Percentiles rank a stretch among this genome's conserved stretches.
Conservation (phyloP, 1,284 basidiomycete genomes). For the Cryptococcus amylolentus region DNA sequence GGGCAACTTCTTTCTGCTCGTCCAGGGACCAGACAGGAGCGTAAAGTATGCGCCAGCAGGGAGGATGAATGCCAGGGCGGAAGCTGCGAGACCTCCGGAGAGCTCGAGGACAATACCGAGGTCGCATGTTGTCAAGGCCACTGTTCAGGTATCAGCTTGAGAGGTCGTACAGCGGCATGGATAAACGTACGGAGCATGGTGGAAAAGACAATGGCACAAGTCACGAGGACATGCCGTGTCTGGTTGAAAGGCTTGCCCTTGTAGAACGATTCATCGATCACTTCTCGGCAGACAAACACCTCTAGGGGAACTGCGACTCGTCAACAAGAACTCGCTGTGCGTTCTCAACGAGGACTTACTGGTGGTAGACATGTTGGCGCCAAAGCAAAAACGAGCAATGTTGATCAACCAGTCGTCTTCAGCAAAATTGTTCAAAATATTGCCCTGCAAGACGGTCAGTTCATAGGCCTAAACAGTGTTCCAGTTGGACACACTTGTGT, state of each 20-base stretch:
- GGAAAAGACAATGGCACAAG: slow-evolving; percentile 73
- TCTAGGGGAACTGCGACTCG: slow-evolving; percentile 45
- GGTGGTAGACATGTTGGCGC: slow-evolving; percentile 97
- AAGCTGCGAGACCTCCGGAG: slow-evolving; percentile 91
- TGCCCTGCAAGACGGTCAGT: slow-evolving; percentile 56
- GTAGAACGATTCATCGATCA: slow-evolving; percentile 91
- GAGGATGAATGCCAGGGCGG: slow-evolving; percentile 90
- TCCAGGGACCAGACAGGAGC: slow-evolving; percentile 63
- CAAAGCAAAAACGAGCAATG: slow-evolving; percentile 90
- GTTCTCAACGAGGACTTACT: slow-evolving; percentile 13
- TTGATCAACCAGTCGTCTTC: slow-evolving; percentile 78
- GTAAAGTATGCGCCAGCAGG: slow-evolving; percentile 82
- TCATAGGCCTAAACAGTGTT: not conserved
- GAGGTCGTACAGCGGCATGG: not conserved
- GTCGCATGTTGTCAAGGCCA: slow-evolving; percentile 90
- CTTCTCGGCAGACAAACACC: slow-evolving; percentile 54
- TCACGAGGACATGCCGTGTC: slow-evolving; percentile 86
- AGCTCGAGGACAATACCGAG: slow-evolving; percentile 96
- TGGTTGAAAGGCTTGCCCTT: slow-evolving; percentile 72
- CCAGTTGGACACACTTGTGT: slow-evolving; percentile 57
- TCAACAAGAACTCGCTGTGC: slow-evolving; percentile 25
- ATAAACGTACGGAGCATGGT: slow-evolving; percentile 70
- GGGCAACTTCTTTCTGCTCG: slow-evolving; percentile 66
- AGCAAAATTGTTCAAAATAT: slow-evolving; percentile 89
- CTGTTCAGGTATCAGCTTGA: slow-evolving; percentile 49